Evolutionary conservation across 2,329 filamentous ascomycete genomes (phyloP).

Genomic region (Nemania abortiva): DNA sequence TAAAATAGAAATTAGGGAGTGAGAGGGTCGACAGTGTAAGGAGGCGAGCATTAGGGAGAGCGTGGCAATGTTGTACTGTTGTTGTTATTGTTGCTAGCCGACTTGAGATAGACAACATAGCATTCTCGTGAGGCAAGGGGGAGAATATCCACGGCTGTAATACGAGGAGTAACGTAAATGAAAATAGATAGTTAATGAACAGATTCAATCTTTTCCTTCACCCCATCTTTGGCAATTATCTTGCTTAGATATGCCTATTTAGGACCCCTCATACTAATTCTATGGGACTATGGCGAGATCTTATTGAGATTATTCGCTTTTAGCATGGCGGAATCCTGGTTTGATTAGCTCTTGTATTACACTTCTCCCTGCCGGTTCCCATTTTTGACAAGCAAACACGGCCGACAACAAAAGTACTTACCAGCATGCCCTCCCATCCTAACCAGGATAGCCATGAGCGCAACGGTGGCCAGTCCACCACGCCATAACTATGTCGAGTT

Average conservation of each 20-base stretch:
- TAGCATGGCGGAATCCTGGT: conserved; percentile 42
- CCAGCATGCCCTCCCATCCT: conserved; percentile 51
- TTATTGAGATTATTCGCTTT: conserved; percentile 42
- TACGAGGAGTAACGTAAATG: background rate
- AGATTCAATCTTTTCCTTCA: background rate
- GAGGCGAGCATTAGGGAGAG: background rate
- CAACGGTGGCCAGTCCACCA: conserved; percentile 46
- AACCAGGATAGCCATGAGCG: conserved; percentile 49
- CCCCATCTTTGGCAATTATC: background rate
- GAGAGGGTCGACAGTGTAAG: background rate
- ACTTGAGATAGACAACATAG: background rate
- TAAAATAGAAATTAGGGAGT: background rate
- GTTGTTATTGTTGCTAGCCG: background rate
- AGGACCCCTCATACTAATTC: background rate
- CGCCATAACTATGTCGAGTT: conserved; percentile 49
- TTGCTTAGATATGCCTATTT: too few species aligned
- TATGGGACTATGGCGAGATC: conserved; percentile 23
- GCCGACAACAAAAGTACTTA: conserved; percentile 37
- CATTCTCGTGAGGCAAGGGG: background rate
- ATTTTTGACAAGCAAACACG: background rate
- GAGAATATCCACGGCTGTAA: background rate
- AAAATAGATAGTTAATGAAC: background rate
- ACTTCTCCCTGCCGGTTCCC: background rate
- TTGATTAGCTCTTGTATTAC: conserved; percentile 22
- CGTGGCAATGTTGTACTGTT: background rate